Evolutionary conservation across 1,139 yeast genomes (phyloP), one percentile per base, ranked within the genome.

Genomic region (Kodamaea arcana): DNA sequence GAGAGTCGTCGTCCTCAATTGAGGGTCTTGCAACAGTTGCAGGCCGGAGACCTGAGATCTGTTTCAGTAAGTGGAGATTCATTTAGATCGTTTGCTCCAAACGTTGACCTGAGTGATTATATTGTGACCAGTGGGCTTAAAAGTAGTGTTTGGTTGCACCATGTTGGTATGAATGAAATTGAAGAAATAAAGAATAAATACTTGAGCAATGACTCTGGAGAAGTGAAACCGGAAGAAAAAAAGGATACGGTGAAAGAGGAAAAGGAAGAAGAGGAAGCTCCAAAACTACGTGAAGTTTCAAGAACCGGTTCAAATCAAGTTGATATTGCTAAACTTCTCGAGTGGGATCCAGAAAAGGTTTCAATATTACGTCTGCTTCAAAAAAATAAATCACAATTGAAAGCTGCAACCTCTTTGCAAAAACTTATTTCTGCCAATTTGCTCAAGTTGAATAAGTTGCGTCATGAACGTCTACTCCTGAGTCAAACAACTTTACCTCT

Each of bases 121-220:
- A 81, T 86, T 7, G 65, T 87, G 6, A 75, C 83, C 16, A 75
- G 75, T 15, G 72, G 72, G 11, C 74, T 80, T 40, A 81, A 83
- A 41, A 79, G 83, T 1, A 66, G 78, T 16, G 75, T 85, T 7
- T 90, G 97, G 96, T 70, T 80, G 39, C 86, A 83, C 46, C 87
- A 79, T 52, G 65, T 81, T 31, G 94, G 94, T 0, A 69, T 69
- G 35, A 64, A 66, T 31, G 69, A 76, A 36, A 58, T 80, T 21
- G 56, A 57, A n/a, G 59, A 65, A 15, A 60, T 62, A 29, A 67
- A 60, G 39, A 47, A 49, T n/a, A 46, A 47, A 15, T 64, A 50
- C 40, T 43, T 55, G 20, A 26, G 43, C 36, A 27, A 17, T 27
- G 27, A 18, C 30, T 33, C 10, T 9, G 36, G 25, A 25, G 32